Conservation (phyloP, 352 stramenopile species). For the Phytophthora uliginosa region DNA sequence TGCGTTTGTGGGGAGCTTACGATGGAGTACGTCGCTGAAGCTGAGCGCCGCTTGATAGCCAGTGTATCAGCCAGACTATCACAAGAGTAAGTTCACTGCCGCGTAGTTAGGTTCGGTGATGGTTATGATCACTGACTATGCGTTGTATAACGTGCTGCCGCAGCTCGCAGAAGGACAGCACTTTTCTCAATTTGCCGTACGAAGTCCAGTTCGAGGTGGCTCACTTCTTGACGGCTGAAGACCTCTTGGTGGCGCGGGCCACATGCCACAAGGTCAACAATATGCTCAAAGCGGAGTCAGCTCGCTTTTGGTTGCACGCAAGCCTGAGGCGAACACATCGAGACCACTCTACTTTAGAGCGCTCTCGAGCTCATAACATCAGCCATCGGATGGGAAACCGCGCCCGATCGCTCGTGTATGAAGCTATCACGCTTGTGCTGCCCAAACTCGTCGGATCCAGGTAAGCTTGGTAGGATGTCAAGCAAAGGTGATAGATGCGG, state of each 20-base stretch:
- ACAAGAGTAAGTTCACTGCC: conserved; percentile 47
- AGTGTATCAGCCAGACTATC: conserved; percentile 49
- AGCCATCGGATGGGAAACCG: conserved; percentile 58
- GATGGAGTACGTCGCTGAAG: conserved; percentile 70
- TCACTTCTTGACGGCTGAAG: conserved; percentile 78
- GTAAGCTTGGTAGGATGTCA: conserved; percentile 9
- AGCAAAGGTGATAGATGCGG: background rate
- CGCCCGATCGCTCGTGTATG: conserved; percentile 81
- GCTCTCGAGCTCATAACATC: conserved; percentile 59
- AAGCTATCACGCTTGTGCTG: conserved; percentile 80
- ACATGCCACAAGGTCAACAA: conserved; percentile 88
- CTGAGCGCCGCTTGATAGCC: conserved; percentile 73
- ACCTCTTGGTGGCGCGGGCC: conserved; percentile 75
- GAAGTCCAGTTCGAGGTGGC: conserved; percentile 87
- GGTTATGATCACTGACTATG: background rate
- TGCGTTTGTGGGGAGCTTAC: conserved; percentile 82
- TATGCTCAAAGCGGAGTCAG: conserved; percentile 85
- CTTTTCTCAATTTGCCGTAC: conserved; percentile 80
- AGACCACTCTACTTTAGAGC: conserved; percentile 56
- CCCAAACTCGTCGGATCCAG: conserved; percentile 81
- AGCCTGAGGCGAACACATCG: conserved; percentile 79
- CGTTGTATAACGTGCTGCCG: background rate
- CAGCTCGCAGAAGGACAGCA: conserved; percentile 72
- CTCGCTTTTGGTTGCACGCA: conserved; percentile 86
- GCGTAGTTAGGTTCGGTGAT: background rate